These are phyloP conservation scores for Amanita inopinata DNA, from an alignment of 768 basidiomycete species.

Conservation along the genomic window DNA sequence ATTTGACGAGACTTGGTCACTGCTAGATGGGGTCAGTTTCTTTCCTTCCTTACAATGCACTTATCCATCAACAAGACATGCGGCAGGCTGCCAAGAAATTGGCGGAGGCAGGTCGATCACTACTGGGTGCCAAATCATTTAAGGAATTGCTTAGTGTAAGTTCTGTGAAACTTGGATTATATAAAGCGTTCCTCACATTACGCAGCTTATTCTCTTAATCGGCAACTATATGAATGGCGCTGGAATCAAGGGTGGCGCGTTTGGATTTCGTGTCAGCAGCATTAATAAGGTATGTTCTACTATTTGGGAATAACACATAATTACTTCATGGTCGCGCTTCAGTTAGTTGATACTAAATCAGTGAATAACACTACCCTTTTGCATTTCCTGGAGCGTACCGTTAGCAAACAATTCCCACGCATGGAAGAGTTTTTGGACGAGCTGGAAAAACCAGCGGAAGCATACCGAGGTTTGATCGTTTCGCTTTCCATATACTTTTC, in stretches of 20 bases:
- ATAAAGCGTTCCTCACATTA: not conserved
- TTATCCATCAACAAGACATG: conserved; percentile 3
- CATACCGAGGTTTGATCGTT: conserved; percentile 68
- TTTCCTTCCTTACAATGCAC: conserved; percentile 1
- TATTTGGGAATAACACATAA: not conserved
- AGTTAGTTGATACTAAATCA: conserved; percentile 98
- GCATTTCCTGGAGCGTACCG: conserved; percentile 87
- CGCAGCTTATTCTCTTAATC: conserved; percentile 78
- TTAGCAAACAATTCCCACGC: conserved; percentile 77
- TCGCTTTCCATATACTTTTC: conserved; percentile 1
- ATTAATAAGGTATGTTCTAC: conserved; percentile 74
- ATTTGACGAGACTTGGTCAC: conserved; percentile 77
- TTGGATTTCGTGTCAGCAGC: conserved; percentile 93
- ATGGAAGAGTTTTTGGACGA: conserved; percentile 89
- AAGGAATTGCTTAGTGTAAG: conserved; percentile 81
- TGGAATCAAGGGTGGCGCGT: conserved; percentile 92
- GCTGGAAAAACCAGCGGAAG: conserved; percentile 81
- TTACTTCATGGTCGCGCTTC: conserved; percentile 3
- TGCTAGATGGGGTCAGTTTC: conserved; percentile 67
- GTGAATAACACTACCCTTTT: conserved; percentile 88
- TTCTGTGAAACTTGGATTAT: conserved; percentile 3
- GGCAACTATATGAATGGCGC: conserved; percentile 99
- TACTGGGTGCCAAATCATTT: conserved; percentile 79
- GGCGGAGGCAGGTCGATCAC: conserved; percentile 67
- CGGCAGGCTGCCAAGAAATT: conserved; percentile 71